Evolutionary conservation across 352 stramenopile genomes (phyloP).

Genomic region (Phytophthora fragariaefolia): DNA sequence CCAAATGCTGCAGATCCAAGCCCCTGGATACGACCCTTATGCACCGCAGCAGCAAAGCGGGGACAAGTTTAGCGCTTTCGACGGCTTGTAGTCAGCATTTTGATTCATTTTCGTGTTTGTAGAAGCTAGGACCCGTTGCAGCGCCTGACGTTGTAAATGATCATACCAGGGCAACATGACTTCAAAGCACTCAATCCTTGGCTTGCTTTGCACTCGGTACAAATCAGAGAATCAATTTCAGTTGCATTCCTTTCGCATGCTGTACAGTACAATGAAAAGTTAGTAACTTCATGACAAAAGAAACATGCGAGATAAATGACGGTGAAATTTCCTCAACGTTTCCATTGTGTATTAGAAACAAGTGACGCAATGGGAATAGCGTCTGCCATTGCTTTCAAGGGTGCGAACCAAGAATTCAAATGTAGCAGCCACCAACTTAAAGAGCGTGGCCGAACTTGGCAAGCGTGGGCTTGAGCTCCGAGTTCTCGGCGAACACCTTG

Average conservation of each 20-base stretch:
- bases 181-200: no score
- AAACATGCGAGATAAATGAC: neutral
- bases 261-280: neutral
- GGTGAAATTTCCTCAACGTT: constrained; percentile 47
- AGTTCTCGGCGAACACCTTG: constrained; percentile 91
- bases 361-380: constrained; percentile 28
- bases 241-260: no score
- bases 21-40: constrained; percentile 55
- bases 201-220: no score
- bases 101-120: constrained; percentile 41
- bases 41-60: constrained; percentile 53
- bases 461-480: constrained; percentile 87
- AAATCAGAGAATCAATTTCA: no score
- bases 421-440: constrained; percentile 47
- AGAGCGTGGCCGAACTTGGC: constrained; percentile 82
- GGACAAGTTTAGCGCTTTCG: constrained; percentile 86
- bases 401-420: constrained; percentile 38
- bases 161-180: no score
- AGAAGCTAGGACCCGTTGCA: constrained; percentile 34
- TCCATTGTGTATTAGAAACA: constrained; percentile 45
- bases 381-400: constrained; percentile 35
- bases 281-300: neutral
- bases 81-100: constrained; percentile 59
- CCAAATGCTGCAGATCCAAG: constrained; percentile 79
- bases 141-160: constrained; percentile 19